Conservation (phyloP, 2,329 filamentous ascomycete species). For the Fusarium falciforme region DNA sequence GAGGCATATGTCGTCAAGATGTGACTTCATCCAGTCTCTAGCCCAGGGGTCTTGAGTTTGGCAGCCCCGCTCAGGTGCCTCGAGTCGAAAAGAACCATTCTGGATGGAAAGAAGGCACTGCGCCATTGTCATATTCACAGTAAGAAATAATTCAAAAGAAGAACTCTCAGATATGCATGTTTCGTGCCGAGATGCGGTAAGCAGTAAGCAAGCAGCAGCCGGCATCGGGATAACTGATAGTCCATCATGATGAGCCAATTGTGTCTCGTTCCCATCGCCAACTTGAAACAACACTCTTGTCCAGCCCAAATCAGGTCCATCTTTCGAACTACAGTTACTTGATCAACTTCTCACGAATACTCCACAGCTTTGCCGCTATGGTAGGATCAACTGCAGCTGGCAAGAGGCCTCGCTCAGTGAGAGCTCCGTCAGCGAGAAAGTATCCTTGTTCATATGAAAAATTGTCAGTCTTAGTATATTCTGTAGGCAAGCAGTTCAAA, state of each 20-base stretch:
- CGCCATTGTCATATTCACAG: neutral
- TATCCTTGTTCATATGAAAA: neutral
- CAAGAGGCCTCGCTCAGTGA: neutral
- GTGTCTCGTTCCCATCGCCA: neutral
- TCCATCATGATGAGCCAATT: neutral
- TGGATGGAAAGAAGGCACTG: neutral
- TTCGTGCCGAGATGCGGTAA: neutral
- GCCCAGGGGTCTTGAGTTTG: neutral
- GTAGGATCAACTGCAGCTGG: neutral
- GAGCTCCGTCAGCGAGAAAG: neutral
- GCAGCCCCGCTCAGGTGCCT: neutral
- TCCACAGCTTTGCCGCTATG: neutral
- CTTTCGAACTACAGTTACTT: neutral
- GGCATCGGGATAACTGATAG: slow-evolving; percentile 1
- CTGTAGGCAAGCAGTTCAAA: neutral
- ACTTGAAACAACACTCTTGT: neutral
- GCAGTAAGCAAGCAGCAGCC: neutral
- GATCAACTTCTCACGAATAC: neutral
- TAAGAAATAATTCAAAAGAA: neutral
- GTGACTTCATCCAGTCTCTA: neutral
- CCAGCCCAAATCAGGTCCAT: neutral
- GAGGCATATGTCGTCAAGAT: neutral
- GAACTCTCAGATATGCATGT: neutral
- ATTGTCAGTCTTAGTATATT: neutral
- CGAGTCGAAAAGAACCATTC: neutral